A percentile compares a stretch with the other conserved stretches of the same genome.
Evolutionary conservation across 495 filamentous ascomycete genomes (phyloP).

Genomic region (Aspergillus indologenus): DNA sequence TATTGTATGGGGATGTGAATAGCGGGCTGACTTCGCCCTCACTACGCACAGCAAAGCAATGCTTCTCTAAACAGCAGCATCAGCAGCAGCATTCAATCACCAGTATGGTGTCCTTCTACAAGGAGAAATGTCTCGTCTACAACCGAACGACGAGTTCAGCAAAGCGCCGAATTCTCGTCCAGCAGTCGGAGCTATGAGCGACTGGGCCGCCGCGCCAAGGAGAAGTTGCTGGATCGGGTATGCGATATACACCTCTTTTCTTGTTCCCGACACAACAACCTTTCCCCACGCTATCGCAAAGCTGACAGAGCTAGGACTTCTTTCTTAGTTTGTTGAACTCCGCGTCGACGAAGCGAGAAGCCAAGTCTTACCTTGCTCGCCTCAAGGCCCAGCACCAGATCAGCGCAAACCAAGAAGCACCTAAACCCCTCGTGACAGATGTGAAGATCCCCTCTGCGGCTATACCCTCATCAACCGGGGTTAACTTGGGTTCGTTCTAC

Average conservation of each 20-base stretch:
- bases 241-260: slow-evolving; percentile 8
- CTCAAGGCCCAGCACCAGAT: slow-evolving; percentile 53
- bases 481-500: slow-evolving; percentile 64
- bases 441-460: slow-evolving; percentile 19
- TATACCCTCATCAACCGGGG: slow-evolving; percentile 37
- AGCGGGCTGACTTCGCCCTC: slow-evolving; percentile 9
- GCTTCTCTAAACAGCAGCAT: slow-evolving; percentile 14
- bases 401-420: slow-evolving; percentile 21
- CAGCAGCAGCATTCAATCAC: slow-evolving; percentile 8
- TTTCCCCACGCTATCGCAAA: not conserved
- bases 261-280: not conserved
- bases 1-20: not conserved
- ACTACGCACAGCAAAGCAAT: slow-evolving; percentile 22
- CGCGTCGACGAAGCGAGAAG: slow-evolving; percentile 85
- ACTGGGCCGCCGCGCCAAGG: slow-evolving; percentile 45
- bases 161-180: slow-evolving; percentile 39
- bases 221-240: slow-evolving; percentile 47
- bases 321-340: slow-evolving; percentile 78
- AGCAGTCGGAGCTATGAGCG: slow-evolving; percentile 31
- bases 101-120: slow-evolving; percentile 12
- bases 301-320: slow-evolving; percentile 57
- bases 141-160: slow-evolving; percentile 24
- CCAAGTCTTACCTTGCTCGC: slow-evolving; percentile 78
- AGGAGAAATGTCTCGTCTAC: slow-evolving; percentile 22
- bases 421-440: slow-evolving; percentile 2